These are phyloP conservation scores for Gliomastix tumulicola DNA, from an alignment of 2,329 filamentous ascomycete species.

Conservation along the genomic window DNA sequence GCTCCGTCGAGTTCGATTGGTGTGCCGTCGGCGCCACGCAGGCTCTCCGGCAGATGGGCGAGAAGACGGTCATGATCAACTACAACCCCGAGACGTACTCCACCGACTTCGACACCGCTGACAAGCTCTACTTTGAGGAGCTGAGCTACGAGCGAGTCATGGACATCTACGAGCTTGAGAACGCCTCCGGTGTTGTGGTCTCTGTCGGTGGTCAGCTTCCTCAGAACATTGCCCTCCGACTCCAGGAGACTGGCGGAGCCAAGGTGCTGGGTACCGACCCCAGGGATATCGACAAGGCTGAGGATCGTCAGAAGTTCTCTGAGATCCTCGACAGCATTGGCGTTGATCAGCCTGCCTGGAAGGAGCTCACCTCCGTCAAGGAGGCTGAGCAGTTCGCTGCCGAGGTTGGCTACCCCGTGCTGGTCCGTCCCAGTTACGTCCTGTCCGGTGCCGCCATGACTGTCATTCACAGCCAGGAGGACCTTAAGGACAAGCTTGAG, in stretches of 20 bases:
- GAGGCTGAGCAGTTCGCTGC: slow-evolving; percentile 85
- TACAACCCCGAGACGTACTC: slow-evolving; percentile 54
- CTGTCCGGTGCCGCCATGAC: slow-evolving; percentile 98
- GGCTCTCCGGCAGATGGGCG: slow-evolving; percentile 75
- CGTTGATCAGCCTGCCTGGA: slow-evolving; percentile 96
- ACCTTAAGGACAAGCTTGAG: slow-evolving; percentile 91
- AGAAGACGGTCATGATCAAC: slow-evolving; percentile 99
- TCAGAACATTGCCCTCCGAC: slow-evolving; percentile 91
- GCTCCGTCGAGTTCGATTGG: slow-evolving; percentile 98
- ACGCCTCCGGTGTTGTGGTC: slow-evolving; percentile 79
- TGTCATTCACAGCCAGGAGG: slow-evolving; percentile 79
- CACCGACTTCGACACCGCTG: slow-evolving; percentile 85
- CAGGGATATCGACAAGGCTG: slow-evolving; percentile 92
- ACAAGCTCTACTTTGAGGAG: slow-evolving; percentile 95
- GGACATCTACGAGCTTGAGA: slow-evolving; percentile 96
- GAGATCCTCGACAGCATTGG: slow-evolving; percentile 95
- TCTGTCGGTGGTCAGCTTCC: slow-evolving; percentile 94
- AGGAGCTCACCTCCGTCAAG: slow-evolving; percentile 84
- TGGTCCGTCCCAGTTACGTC: slow-evolving; percentile 92
- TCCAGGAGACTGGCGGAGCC: slow-evolving; percentile 86
- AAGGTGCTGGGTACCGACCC: slow-evolving; percentile 91
- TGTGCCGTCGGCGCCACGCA: slow-evolving; percentile 88
- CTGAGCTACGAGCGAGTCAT: slow-evolving; percentile 95
- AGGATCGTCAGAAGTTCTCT: slow-evolving; percentile 97
- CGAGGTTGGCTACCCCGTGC: slow-evolving; percentile 83